Conservation (phyloP, 176 grass and related monocot species). For the Ampelocalamus luodianensis region DNA sequence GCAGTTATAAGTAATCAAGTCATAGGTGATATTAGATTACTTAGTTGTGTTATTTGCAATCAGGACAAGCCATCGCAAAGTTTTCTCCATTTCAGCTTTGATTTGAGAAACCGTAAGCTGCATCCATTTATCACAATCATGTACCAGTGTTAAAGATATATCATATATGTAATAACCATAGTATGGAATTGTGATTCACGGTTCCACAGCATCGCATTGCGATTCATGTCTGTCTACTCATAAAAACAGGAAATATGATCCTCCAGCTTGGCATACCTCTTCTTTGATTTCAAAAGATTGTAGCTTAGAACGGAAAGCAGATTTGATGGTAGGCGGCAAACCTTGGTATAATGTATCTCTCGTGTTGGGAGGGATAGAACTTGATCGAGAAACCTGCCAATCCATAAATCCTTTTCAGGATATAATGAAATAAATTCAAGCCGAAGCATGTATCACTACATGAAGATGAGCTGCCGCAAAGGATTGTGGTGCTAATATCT, state of each 20-base stretch:
- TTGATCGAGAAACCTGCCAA: constrained; percentile 76
- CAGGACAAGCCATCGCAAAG: constrained; percentile 82
- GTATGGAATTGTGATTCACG: constrained; percentile 1
- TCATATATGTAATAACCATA: constrained; percentile 23
- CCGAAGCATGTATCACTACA: constrained; percentile 32
- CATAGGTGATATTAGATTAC: constrained; percentile 55
- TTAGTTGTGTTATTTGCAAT: constrained; percentile 86
- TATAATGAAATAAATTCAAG: constrained; percentile 35
- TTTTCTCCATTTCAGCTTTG: constrained; percentile 97
- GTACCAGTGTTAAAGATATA: constrained; percentile 24
- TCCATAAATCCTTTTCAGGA: constrained; percentile 41
- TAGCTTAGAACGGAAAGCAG: constrained; percentile 66
- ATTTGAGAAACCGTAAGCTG: constrained; percentile 79
- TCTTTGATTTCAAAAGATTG: constrained; percentile 77
- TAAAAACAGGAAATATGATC: constrained; percentile 32
- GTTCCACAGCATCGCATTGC: constrained; percentile 14
- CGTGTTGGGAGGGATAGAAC: constrained; percentile 60
- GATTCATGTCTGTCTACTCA: not conserved
- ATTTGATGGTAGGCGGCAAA: constrained; percentile 81
- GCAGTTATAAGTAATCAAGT: constrained; percentile 22
- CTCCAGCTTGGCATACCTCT: constrained; percentile 64
- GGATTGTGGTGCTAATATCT: constrained; percentile 18
- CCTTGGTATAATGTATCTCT: constrained; percentile 88
- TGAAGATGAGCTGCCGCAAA: not conserved
- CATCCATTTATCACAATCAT: constrained; percentile 52